Percentiles rank a stretch among this genome's conserved stretches.
phyloP scores from a whole-genome alignment of 805 yeast genomes.

The Ogataea pignaliae region DNA sequence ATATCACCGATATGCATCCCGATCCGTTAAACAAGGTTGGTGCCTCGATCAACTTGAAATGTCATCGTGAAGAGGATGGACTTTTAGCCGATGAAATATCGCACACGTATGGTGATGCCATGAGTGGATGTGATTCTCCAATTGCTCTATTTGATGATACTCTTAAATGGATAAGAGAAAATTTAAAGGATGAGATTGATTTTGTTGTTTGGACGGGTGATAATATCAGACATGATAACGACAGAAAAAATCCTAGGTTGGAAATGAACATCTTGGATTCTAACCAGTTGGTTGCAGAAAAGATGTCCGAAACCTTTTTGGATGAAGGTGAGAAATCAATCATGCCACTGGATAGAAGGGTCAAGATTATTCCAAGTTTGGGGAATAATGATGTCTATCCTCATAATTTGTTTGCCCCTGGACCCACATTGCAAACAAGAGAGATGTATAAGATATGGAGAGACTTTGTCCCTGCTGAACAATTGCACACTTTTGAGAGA shows the following conservation, averaged over 20 bases:
- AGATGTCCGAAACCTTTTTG: constrained; percentile 49
- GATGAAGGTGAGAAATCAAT: constrained; percentile 35
- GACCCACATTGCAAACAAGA: constrained; percentile 84
- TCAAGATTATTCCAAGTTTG: constrained; percentile 58
- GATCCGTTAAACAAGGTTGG: constrained; percentile 62
- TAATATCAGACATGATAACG: constrained; percentile 81
- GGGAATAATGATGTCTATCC: constrained; percentile 92
- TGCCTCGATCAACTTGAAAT: constrained; percentile 41
- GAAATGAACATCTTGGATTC: constrained; percentile 66
- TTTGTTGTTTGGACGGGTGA: constrained; percentile 92
- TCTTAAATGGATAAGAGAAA: constrained; percentile 58
- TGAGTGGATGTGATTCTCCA: constrained; percentile 77
- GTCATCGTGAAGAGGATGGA: constrained; percentile 47
- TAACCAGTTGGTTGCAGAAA: constrained; percentile 53
- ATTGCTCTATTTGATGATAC: constrained; percentile 56
- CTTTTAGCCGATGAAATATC: constrained; percentile 41
- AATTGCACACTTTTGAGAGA: constrained; percentile 65
- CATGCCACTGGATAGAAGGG: constrained; percentile 27
- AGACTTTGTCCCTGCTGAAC: constrained; percentile 69
- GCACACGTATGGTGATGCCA: constrained; percentile 69
- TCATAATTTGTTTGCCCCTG: constrained; percentile 78
- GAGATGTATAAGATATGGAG: constrained; percentile 74
- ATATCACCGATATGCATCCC: constrained; percentile 83
- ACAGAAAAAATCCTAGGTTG: constrained; percentile 67
- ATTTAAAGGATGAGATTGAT: constrained; percentile 72